Evolutionary conservation across 768 basidiomycete species (phyloP).

Genomic region (Pleurotus sapidus): DNA sequence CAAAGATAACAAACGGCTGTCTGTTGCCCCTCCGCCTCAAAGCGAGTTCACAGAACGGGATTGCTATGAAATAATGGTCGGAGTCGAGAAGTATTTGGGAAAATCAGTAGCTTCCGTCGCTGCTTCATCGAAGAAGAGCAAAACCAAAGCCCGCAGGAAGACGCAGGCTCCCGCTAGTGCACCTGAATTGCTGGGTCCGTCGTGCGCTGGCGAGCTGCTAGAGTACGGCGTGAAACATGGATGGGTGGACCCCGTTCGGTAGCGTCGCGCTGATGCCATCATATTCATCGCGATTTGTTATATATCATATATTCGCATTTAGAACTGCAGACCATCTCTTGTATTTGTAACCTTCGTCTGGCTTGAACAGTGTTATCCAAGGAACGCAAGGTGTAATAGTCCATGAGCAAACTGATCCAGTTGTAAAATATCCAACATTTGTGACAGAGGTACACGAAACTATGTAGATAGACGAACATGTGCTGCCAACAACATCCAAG

Average conservation of each 20-base stretch:
- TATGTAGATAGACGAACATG: slow-evolving; percentile 45
- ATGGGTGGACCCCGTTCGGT: slow-evolving; percentile 4
- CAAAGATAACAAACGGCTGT: slow-evolving; percentile 21
- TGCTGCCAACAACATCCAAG: not conserved
- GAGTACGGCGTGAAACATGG: slow-evolving; percentile 6
- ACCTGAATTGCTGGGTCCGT: not conserved
- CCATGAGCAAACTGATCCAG: slow-evolving; percentile 64
- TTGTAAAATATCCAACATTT: slow-evolving; percentile 58
- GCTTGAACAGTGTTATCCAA: not conserved
- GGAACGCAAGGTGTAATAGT: slow-evolving; percentile 43
- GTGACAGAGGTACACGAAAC: slow-evolving; percentile 91
- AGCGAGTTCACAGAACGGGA: slow-evolving; percentile 58
- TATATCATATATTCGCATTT: too few relatives aligned
- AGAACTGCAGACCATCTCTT: too few relatives aligned
- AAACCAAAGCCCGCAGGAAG: slow-evolving; percentile 3
- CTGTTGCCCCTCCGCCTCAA: slow-evolving; percentile 9
- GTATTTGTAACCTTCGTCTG: too few relatives aligned
- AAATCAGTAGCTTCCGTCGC: slow-evolving; percentile 30
- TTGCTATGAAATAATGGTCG: slow-evolving; percentile 66
- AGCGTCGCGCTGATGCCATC: not conserved
- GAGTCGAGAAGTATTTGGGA: slow-evolving; percentile 60
- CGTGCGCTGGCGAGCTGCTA: slow-evolving; percentile 1
- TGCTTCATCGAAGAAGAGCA: not conserved
- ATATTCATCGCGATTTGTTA: too few relatives aligned
- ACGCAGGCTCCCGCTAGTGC: not conserved